These are phyloP conservation scores for Phytophthora hibernalis DNA, from an alignment of 352 stramenopile species.

Conservation along the genomic window DNA sequence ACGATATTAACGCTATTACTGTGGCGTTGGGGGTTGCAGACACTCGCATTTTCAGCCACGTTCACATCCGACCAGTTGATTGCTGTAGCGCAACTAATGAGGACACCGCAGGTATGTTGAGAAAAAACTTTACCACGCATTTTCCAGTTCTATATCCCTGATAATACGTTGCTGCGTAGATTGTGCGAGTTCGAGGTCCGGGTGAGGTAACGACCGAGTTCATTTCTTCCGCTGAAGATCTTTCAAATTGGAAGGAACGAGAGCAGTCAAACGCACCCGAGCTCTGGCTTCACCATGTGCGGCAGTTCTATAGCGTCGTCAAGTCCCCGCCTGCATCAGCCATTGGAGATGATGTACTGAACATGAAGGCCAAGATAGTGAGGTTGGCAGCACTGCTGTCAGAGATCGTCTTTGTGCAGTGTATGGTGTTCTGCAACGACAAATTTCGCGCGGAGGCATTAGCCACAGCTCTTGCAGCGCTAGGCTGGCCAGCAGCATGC, in stretches of 20 bases:
- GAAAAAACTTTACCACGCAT: slow-evolving; percentile 1
- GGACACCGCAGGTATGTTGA: slow-evolving; percentile 59
- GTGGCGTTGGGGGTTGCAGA: slow-evolving; percentile 42
- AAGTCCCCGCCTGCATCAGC: slow-evolving; percentile 2
- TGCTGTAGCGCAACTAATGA: slow-evolving; percentile 57
- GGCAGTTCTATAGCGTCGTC: slow-evolving; percentile 76
- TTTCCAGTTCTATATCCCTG: background rate
- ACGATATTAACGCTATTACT: background rate
- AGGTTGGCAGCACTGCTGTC: slow-evolving; percentile 62
- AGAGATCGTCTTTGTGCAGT: slow-evolving; percentile 77
- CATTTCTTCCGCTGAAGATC: slow-evolving; percentile 51
- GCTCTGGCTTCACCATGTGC: slow-evolving; percentile 76
- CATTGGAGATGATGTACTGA: slow-evolving; percentile 25
- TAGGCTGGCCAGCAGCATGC: slow-evolving; percentile 66
- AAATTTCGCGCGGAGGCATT: slow-evolving; percentile 79
- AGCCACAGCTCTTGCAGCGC: slow-evolving; percentile 50
- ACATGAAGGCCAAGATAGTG: slow-evolving; percentile 67
- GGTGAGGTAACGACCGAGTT: slow-evolving; percentile 73
- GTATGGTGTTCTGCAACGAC: slow-evolving; percentile 89
- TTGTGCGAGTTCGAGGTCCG: slow-evolving; percentile 69
- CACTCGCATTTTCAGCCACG: slow-evolving; percentile 79
- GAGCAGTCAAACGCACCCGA: slow-evolving; percentile 57
- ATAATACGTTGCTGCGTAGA: slow-evolving; percentile 31
- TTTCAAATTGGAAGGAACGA: slow-evolving; percentile 55
- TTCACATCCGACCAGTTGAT: slow-evolving; percentile 77